phyloP scores from a whole-genome alignment of 2,329 filamentous ascomycete genomes.

The Periconia sp. region DNA sequence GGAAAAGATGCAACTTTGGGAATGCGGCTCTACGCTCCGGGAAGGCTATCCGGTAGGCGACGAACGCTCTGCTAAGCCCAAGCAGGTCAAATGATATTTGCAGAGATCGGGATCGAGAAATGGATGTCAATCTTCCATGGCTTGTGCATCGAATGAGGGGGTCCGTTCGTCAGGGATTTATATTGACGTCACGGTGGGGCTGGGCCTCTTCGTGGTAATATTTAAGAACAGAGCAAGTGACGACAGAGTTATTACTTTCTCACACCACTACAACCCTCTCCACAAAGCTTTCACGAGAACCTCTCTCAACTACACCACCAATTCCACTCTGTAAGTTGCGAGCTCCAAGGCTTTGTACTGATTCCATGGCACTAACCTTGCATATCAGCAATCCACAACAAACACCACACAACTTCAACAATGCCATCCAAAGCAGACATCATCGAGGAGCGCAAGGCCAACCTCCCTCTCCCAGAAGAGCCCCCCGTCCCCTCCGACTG shows the following conservation, averaged over 20 bases:
- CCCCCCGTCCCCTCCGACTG: constrained; percentile 77
- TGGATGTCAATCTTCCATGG: not conserved
- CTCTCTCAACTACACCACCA: not conserved
- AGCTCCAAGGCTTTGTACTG: not conserved
- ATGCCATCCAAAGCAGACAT: constrained; percentile 48
- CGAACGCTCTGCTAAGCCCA: not conserved
- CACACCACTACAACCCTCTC: not conserved
- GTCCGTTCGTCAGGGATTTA: not conserved
- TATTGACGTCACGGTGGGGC: constrained; percentile 21
- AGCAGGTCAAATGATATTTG: not conserved
- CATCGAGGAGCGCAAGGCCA: constrained; percentile 68
- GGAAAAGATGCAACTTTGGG: not conserved
- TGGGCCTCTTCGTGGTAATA: not conserved
- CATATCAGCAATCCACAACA: not conserved
- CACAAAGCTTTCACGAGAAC: too few relatives aligned
- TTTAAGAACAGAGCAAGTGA: not conserved
- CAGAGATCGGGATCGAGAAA: not conserved
- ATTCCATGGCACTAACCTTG: not conserved
- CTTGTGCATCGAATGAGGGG: not conserved
- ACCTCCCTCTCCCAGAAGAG: constrained; percentile 78
- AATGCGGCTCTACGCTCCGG: not conserved
- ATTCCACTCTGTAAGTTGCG: not conserved
- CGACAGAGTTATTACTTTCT: not conserved
- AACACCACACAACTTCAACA: constrained; percentile 15
- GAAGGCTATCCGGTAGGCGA: not conserved